These are phyloP conservation scores for Gaeumannomyces tritici DNA, from an alignment of 2,329 filamentous ascomycete genomes.

Conservation along the genomic window DNA sequence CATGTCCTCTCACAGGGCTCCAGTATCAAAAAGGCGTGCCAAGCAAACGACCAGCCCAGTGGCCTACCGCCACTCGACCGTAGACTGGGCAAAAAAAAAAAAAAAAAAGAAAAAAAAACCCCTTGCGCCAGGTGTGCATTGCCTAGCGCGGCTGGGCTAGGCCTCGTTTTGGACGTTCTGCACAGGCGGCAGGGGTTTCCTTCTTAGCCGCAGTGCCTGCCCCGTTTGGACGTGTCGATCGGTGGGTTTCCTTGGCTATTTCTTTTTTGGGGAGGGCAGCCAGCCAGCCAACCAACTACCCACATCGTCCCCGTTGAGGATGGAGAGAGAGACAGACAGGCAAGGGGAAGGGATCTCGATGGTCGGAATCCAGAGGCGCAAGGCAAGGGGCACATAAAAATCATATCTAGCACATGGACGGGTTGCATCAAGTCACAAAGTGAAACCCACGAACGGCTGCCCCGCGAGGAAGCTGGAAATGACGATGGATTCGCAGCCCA, in stretches of 20 bases:
- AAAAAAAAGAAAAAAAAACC: background rate
- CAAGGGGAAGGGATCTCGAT: too few species aligned
- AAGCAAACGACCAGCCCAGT: too few species aligned
- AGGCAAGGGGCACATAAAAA: too few species aligned
- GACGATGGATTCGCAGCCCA: background rate
- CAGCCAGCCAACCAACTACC: too few species aligned
- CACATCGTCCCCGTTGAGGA: background rate
- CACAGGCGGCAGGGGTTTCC: too few species aligned
- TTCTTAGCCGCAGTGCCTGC: slow-evolving; percentile 1
- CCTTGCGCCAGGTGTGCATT: background rate
- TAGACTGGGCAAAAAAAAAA: too few species aligned
- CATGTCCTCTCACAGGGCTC: too few species aligned
- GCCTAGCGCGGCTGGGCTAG: background rate
- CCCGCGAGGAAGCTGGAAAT: background rate
- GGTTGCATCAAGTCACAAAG: background rate
- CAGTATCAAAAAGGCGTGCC: too few species aligned
- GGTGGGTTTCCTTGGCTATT: background rate
- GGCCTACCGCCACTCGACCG: too few species aligned
- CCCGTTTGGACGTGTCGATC: background rate
- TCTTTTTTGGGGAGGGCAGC: background rate
- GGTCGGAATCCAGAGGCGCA: background rate
- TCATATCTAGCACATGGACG: too few species aligned
- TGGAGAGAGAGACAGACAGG: background rate
- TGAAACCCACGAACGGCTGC: background rate
- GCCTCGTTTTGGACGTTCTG: background rate